A percentile compares a stretch with the other conserved stretches of the same genome.
These are phyloP conservation scores for Apium graveolens DNA, from an alignment of 129 eudicot genomes.

Conservation along the genomic window DNA sequence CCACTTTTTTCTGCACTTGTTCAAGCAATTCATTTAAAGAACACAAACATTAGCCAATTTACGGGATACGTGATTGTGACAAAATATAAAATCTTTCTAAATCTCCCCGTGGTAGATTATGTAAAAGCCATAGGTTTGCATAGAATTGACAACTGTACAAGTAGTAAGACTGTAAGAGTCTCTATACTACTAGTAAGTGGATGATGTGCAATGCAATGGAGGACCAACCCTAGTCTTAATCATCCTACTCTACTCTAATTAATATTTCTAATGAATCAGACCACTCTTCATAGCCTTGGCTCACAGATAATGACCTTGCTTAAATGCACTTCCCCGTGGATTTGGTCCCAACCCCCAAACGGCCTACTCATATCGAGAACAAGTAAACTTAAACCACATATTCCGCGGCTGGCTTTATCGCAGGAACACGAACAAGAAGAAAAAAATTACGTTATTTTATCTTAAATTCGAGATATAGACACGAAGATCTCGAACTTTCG, in stretches of 20 bases:
- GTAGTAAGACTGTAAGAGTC: not conserved
- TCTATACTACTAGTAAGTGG: not conserved
- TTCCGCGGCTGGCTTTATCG: too few relatives aligned
- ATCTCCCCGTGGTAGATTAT: not conserved
- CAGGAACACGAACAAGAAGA: too few relatives aligned
- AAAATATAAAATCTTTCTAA: not conserved
- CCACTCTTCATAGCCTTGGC: not conserved
- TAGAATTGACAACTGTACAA: not conserved
- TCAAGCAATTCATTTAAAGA: too few relatives aligned
- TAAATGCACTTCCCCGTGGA: not conserved
- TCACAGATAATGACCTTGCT: not conserved
- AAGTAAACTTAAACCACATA: too few relatives aligned
- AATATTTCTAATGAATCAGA: not conserved
- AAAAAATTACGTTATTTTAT: too few relatives aligned
- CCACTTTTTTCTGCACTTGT: not conserved
- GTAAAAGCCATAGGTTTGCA: not conserved
- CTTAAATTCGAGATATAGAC: not conserved
- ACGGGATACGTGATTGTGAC: too few relatives aligned
- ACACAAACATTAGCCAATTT: too few relatives aligned
- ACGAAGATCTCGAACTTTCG: not conserved
- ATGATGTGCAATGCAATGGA: not conserved
- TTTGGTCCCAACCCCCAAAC: not conserved
- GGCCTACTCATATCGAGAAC: not conserved
- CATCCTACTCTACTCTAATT: not conserved
- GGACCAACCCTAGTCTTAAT: not conserved